Conservation (phyloP, 2,329 filamentous ascomycete species). For the Stachybotrys chartarum region DNA sequence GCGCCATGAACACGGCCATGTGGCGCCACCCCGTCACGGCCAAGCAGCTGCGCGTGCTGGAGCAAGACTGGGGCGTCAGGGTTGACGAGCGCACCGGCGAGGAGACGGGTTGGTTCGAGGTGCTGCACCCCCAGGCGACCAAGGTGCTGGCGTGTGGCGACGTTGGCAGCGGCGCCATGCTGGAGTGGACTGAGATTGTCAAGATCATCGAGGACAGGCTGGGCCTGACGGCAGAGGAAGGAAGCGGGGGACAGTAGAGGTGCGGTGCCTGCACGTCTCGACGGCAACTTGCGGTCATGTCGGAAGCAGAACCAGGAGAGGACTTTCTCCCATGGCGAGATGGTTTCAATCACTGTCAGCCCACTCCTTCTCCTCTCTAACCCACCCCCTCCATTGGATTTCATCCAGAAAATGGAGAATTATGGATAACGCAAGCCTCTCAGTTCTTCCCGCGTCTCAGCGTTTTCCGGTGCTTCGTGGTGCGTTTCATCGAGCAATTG, state of each 20-base stretch:
- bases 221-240: slow-evolving; percentile 5
- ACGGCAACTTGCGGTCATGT: too few species aligned
- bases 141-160: slow-evolving; percentile 84
- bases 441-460: too few species aligned
- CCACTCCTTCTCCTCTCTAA: too few species aligned
- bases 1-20: slow-evolving; percentile 88
- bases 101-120: slow-evolving; percentile 46
- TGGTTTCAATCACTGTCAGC: too few species aligned
- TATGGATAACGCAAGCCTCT: too few species aligned
- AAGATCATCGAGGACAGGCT: slow-evolving; percentile 50
- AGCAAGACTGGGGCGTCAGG: slow-evolving; percentile 65
- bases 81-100: slow-evolving; percentile 70
- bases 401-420: too few species aligned
- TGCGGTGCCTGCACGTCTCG: too few species aligned
- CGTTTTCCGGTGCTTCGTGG: too few species aligned
- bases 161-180: slow-evolving; percentile 75
- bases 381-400: too few species aligned
- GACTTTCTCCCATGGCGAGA: too few species aligned
- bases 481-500: too few species aligned
- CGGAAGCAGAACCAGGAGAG: too few species aligned
- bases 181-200: slow-evolving; percentile 71
- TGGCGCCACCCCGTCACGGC: slow-evolving; percentile 77
- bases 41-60: slow-evolving; percentile 61
- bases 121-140: slow-evolving; percentile 59
- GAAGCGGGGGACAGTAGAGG: neutral